Base-by-base conservation (phyloP, 2,329 filamentous ascomycete species). In the Amphichorda felina region DNA sequence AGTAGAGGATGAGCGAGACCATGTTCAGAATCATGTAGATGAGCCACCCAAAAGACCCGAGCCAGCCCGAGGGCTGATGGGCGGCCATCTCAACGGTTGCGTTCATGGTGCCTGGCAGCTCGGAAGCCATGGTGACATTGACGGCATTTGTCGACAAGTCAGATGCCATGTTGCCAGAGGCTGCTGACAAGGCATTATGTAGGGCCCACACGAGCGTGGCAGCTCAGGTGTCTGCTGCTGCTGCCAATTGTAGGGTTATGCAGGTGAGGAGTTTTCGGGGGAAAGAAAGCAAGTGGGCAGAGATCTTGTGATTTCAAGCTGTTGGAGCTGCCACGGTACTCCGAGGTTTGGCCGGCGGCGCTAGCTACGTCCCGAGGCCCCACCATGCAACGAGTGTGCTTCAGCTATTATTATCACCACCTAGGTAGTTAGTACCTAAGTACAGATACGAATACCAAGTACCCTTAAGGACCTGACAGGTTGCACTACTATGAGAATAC, bases 1-100 rank as follows among this genome's bases (percentile, higher is more conserved):
- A 94, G 61, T 91, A 93, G 29, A 80, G 50, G 22, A 78, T 57
- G 15, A 64, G 68, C 14, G 75, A 73, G 29, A 72, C 54, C 28
- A 74, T 49, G 36, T 74, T 72, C 38, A 80, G 56, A 28, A 70
- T 49, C 42, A 61, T 63, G 40, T 77, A 54, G n/a, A 74, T 59
- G 43, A 75, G 47, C 51, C 65, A 64, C 15, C 66, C 72, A 37
- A 78, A 54, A 35, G 73, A 52, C 16, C 72, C 70, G 31, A 79
- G 60, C 73, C 73, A 79, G 30, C 72, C 68, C 13, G 58, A 61
- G 14, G 3, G 56, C 41, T 56, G 50, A 40, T 62, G 28, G 30
- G 55, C 50, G 30, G 53, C 52, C 38, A 59, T 51, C 41, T 57
- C 33, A 46, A 47, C 37, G 18, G 45, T 41, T n/a, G 48, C 47